Conservation (phyloP, 148 eudicot genomes). For the Spergularia bocconei region DNA sequence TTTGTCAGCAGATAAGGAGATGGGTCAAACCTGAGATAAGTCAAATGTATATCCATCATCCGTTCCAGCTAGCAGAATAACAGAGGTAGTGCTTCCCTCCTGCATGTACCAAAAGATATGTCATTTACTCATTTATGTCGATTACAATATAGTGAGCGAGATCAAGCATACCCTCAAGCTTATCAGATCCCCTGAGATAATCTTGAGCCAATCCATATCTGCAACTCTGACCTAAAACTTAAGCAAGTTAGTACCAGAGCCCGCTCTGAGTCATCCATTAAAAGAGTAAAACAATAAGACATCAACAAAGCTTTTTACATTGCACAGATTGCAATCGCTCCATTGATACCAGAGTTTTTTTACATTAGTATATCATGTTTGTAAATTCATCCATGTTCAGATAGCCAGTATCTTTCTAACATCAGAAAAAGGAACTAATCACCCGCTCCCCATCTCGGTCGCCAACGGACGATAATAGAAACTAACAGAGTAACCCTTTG, state of each 20-base stretch:
- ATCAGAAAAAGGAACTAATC: too few species aligned
- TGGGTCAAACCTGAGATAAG: conserved; percentile 62
- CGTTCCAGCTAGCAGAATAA: conserved; percentile 65
- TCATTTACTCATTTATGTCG: conserved; percentile 12
- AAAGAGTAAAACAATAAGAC: neutral
- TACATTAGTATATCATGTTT: neutral
- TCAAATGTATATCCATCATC: conserved; percentile 65
- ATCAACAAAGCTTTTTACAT: neutral
- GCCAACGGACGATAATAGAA: too few species aligned
- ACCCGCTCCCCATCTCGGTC: too few species aligned
- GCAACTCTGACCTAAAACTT: conserved; percentile 67
- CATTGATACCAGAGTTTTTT: neutral
- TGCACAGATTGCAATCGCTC: neutral
- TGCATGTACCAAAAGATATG: conserved; percentile 29
- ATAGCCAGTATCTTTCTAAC: neutral
- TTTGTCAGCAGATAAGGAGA: neutral
- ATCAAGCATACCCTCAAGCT: conserved; percentile 56
- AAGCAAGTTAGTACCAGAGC: conserved; percentile 8
- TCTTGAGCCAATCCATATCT: conserved; percentile 79
- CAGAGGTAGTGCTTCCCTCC: conserved; percentile 61
- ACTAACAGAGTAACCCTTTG: too few species aligned
- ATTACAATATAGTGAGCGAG: neutral
- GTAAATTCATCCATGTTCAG: neutral
- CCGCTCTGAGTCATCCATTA: neutral
- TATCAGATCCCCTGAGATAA: conserved; percentile 53